Percentiles rank a stretch among this genome's conserved stretches.
These are phyloP conservation scores for Dioszegia aurantiaca DNA, from an alignment of 768 basidiomycete genomes.

Conservation along the genomic window DNA sequence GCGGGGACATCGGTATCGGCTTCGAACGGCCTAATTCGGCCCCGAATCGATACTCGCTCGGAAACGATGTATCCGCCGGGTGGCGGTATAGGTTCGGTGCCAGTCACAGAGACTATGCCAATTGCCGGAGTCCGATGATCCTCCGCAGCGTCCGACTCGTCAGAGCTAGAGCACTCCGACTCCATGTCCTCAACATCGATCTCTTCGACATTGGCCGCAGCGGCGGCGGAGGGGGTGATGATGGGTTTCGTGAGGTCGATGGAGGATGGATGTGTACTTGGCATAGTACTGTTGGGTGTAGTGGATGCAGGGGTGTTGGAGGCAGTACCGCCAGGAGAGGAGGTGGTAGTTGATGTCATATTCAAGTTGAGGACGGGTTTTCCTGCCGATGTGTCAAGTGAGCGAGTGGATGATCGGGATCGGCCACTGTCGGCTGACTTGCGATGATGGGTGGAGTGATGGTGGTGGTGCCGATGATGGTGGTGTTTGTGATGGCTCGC, in stretches of 20 bases:
- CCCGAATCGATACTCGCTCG: constrained; percentile 45
- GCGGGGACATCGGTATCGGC: constrained; percentile 36
- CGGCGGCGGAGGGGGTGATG: constrained; percentile 30
- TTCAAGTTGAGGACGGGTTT: not conserved
- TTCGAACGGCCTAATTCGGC: constrained; percentile 44
- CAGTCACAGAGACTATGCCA: constrained; percentile 30
- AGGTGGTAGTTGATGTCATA: not conserved
- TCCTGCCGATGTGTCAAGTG: too few species aligned
- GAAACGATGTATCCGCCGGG: constrained; percentile 34
- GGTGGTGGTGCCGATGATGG: not conserved
- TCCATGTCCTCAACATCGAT: constrained; percentile 31
- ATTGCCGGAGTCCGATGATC: not conserved
- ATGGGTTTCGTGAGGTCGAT: constrained; percentile 42
- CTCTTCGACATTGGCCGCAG: constrained; percentile 31
- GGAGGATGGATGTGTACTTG: constrained; percentile 6
- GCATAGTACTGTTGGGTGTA: not conserved
- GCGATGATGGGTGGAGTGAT: not conserved
- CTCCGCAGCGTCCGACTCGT: constrained; percentile 7
- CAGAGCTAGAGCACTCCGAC: constrained; percentile 36
- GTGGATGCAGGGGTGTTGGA: constrained; percentile 5
- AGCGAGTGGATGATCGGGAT: not conserved
- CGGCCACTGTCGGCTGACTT: not conserved
- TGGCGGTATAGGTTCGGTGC: constrained; percentile 27
- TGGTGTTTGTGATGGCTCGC: constrained; percentile 4
- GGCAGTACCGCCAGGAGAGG: not conserved